phyloP scores from a whole-genome alignment of 345 rosid genomes.

The Angophora floribunda region DNA sequence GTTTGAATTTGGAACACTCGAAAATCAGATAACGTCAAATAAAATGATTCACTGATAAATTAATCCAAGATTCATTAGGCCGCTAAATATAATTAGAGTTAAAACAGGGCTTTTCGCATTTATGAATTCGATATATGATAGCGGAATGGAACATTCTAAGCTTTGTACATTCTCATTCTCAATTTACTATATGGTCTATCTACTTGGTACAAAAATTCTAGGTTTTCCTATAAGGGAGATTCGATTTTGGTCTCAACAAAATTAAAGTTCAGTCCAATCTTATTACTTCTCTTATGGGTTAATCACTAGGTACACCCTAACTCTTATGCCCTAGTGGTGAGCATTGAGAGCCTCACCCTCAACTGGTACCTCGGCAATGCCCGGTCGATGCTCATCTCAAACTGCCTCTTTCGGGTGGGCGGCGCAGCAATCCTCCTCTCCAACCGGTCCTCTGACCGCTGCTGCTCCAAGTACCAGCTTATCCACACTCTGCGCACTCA shows the following conservation, averaged over 20 bases:
- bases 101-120: neutral
- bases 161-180: neutral
- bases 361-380: constrained; percentile 39
- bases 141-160: neutral
- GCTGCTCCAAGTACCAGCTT: constrained; percentile 39
- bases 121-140: neutral
- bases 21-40: neutral
- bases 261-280: neutral
- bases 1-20: neutral
- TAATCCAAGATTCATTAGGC: neutral
- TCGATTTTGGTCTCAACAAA: neutral
- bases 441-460: constrained; percentile 25
- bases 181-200: neutral
- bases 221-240: neutral
- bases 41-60: neutral
- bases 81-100: neutral
- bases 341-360: constrained; percentile 40
- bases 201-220: neutral
- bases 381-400: constrained; percentile 45
- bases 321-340: constrained; percentile 51
- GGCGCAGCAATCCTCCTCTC: constrained; percentile 52
- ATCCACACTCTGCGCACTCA: constrained; percentile 46
- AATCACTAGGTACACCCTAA: constrained; percentile 24
- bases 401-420: constrained; percentile 43
- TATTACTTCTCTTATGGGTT: neutral